Conservation (phyloP, 2,329 filamentous ascomycete genomes). For the Penicillium olsonii region DNA sequence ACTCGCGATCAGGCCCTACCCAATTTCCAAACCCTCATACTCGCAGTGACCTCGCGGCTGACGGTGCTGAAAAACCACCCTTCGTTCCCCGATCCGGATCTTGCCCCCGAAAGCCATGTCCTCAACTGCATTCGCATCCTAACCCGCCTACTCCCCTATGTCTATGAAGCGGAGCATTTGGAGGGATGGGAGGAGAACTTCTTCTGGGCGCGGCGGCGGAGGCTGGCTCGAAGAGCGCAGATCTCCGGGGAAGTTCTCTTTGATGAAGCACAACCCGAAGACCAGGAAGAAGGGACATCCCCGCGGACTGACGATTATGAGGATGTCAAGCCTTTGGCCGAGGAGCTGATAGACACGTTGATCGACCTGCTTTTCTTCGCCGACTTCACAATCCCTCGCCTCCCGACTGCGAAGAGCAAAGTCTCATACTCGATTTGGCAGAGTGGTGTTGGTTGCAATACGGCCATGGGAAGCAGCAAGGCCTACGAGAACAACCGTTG, state of each 20-base stretch:
- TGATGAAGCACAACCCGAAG: constrained; percentile 66
- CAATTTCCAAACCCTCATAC: constrained; percentile 86
- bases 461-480: constrained; percentile 80
- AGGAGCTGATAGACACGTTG: constrained; percentile 88
- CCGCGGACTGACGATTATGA: constrained; percentile 66
- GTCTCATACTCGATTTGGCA: constrained; percentile 97
- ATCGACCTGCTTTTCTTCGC: constrained; percentile 89
- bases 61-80: constrained; percentile 83
- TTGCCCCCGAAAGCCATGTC: constrained; percentile 81
- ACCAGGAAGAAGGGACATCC: constrained; percentile 50
- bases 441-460: constrained; percentile 94
- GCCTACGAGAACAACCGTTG: constrained; percentile 91
- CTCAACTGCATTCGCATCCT: constrained; percentile 93
- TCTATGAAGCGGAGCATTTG: constrained; percentile 86
- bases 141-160: constrained; percentile 82
- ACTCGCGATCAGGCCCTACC: constrained; percentile 81
- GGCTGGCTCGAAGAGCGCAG: constrained; percentile 66
- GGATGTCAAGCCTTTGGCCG: constrained; percentile 81
- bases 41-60: constrained; percentile 79
- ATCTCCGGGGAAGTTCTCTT: constrained; percentile 78
- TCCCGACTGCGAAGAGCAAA: constrained; percentile 71
- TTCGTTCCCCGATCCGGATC: constrained; percentile 82
- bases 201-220: constrained; percentile 80
- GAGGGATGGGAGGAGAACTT: constrained; percentile 87
- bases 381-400: constrained; percentile 79